Evolutionary conservation across 805 yeast genomes (phyloP).

Genomic region (Saccharomycopsis amapae): DNA sequence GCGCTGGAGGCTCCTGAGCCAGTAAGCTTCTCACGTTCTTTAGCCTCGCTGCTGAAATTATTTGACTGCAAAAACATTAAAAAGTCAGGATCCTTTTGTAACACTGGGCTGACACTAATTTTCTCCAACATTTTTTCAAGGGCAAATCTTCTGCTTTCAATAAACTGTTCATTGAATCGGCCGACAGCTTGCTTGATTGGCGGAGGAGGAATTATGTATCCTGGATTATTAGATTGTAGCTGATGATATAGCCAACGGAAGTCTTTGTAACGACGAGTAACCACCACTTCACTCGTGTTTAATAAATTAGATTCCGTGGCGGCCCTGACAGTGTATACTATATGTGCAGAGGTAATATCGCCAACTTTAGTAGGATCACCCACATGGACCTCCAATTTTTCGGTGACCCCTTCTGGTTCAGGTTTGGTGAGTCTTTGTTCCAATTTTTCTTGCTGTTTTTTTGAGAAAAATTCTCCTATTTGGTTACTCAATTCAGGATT

Average conservation of each 20-base stretch:
- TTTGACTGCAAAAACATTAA: slow-evolving; percentile 69
- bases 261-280: slow-evolving; percentile 82
- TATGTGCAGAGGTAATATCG: slow-evolving; percentile 81
- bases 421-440: slow-evolving; percentile 20
- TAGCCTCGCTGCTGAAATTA: slow-evolving; percentile 60
- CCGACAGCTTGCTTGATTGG: slow-evolving; percentile 93
- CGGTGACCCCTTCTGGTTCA: slow-evolving; percentile 22
- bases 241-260: slow-evolving; percentile 93
- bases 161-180: slow-evolving; percentile 81
- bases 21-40: slow-evolving; percentile 56
- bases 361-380: slow-evolving; percentile 92
- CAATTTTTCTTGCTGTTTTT: slow-evolving; percentile 7
- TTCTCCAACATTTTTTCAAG: slow-evolving; percentile 80
- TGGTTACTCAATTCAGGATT: slow-evolving; percentile 16
- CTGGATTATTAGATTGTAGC: slow-evolving; percentile 79
- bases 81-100: slow-evolving; percentile 72
- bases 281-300: slow-evolving; percentile 41
- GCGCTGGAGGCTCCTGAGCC: slow-evolving; percentile 45
- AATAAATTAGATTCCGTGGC: slow-evolving; percentile 27
- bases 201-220: slow-evolving; percentile 89
- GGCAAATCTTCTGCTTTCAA: slow-evolving; percentile 77
- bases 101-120: slow-evolving; percentile 46
- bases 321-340: slow-evolving; percentile 74
- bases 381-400: slow-evolving; percentile 56
- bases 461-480: slow-evolving; percentile 17